Conservation (phyloP, 2,329 filamentous ascomycete genomes). For the Magnaporthiopsis incrustans region DNA sequence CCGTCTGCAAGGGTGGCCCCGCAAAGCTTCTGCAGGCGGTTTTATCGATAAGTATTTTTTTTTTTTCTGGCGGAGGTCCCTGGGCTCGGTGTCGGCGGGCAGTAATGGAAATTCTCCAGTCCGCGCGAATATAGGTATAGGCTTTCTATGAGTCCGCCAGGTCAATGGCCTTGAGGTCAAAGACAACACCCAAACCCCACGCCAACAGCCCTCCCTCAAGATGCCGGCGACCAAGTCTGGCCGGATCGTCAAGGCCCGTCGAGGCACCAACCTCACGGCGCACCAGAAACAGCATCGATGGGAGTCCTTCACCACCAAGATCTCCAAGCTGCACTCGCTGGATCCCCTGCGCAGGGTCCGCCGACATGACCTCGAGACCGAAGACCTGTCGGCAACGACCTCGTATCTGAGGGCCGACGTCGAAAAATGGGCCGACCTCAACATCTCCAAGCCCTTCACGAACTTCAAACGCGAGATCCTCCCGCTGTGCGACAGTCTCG, state of each 20-base stretch:
- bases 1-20: not conserved
- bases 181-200: not conserved
- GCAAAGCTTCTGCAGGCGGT: not conserved
- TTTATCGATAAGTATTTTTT: not conserved
- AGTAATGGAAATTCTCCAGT: not conserved
- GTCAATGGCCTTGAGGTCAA: not conserved
- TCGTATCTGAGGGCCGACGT: constrained; percentile 81
- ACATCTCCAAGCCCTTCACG: constrained; percentile 74
- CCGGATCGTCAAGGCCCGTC: constrained; percentile 60
- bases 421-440: constrained; percentile 85
- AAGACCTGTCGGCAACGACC: constrained; percentile 66
- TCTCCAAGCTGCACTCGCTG: constrained; percentile 79
- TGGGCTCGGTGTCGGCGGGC: not conserved
- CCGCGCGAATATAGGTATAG: not conserved
- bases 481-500: constrained; percentile 78
- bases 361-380: constrained; percentile 72
- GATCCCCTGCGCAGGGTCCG: constrained; percentile 88
- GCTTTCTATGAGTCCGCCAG: not conserved
- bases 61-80: not conserved
- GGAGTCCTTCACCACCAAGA: constrained; percentile 84
- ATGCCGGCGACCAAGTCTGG: constrained; percentile 58
- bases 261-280: constrained; percentile 61
- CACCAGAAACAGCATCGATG: constrained; percentile 82
- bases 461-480: constrained; percentile 67
- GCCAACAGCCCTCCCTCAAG: constrained; percentile 21